Evolutionary conservation across 1,284 basidiomycete genomes (phyloP), one percentile per base, ranked within the genome.

Genomic region (Puccinia horiana): DNA sequence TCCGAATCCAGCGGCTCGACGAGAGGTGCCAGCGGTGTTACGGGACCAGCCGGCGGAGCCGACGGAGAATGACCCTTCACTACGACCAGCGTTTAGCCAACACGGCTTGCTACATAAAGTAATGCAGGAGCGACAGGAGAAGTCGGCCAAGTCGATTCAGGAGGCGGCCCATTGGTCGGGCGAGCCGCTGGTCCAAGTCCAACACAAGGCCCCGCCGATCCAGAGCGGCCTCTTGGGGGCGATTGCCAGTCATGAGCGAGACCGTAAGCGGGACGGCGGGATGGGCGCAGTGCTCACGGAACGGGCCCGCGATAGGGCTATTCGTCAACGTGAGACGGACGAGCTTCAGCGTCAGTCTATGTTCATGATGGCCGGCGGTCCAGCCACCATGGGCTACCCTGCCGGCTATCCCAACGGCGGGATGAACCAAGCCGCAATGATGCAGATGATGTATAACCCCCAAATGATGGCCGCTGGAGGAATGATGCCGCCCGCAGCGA

Each of bases 151-250:
- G 87, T 91, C 92, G 76, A 94, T 97, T 85, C 96, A 99, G 87
- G 93, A 96, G 87, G 89, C 94, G 18, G 96, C 96, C 8, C 90
- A 96, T 67, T 94, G 96, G 87, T 91, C 90, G 11, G 97, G 97
- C 49, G 92, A 91, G 40, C 93, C 94, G 14, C 90, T 99, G 81
- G 92, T 99, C 88, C 96, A 96, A 86, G 94, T 99, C 29, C 94
- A 94, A 5, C 91, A 92, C 86, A 97, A 97, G 87, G 95, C 96
- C 0, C 95, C 94, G 4, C 94, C 95, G 0, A 96, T 97, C 12
- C 94, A 97, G 87, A 94, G 94, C 49, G 97, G 97, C 54, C 90
- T 99, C 52, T 91, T 99, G 69, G 96, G 96, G 32, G 96, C 96
- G 1, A 96, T 99, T 85, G 95, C 94, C 37, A 94, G 93, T 26